Base-by-base conservation (phyloP, 2,329 filamentous ascomycete genomes). In the Mycosphaerella arachidis region DNA sequence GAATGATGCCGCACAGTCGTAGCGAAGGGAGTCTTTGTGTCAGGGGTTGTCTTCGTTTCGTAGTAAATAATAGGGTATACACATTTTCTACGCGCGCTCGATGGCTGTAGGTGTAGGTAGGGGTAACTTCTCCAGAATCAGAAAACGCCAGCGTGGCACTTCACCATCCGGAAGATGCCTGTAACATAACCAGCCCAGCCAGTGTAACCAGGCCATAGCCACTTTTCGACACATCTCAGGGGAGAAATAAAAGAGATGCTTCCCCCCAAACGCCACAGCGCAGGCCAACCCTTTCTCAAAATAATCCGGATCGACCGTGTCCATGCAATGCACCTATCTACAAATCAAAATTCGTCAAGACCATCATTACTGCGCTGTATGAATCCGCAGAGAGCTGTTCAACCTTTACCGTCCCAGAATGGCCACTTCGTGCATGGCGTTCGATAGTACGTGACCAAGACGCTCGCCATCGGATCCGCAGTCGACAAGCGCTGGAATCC, bases 321-420 rank as follows among this genome's bases (percentile, higher is more conserved):
- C 50, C 50, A 52, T 52, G 50, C 50, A 52, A 52, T 52, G 50
- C 50, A 52, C n/a, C 29, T 52, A 52, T 52, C 35, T 52, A 52
- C 50, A 52, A 52, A 52, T 52, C 50, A 52, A 52, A 35, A 52
- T 52, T 52, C 50, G 30, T 52, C 50, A 35, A 33, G 50, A 52
- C 50, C 50, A 52, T 52, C 30, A 35, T 30, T 35, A 30, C 50
- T 52, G 12, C 50, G 50, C 27, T 31, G 50, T 35, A 52, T 30
- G 30, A 33, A 33, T 31, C 30, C n/a, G 12, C 50, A 13, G 13
- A 18, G 40, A 43, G 40, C 40, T 18, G n/a, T n/a, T 43, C 40
- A 18, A 12, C 35, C 50, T 20, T 52, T 35, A 18, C 35, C 50
- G 27, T 52, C 50, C 30, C 50, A 35, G 30, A 52, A 52, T 18